Evolutionary conservation across 2,329 filamentous ascomycete species (phyloP).

Genomic region (Metarhizium sp.): DNA sequence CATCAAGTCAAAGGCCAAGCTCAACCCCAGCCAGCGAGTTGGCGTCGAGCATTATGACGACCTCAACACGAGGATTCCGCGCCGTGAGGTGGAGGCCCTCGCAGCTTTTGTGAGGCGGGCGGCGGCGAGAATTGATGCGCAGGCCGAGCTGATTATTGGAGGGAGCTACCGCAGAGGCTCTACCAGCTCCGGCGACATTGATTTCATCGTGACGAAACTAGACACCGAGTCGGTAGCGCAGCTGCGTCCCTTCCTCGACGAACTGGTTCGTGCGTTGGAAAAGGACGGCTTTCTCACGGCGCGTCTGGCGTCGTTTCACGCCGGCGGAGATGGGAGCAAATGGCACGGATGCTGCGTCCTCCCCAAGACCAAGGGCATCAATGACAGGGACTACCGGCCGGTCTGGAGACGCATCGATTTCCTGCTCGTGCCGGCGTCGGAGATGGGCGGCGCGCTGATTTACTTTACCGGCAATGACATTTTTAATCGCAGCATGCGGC

Average conservation of each 20-base stretch:
- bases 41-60: slow-evolving; percentile 75
- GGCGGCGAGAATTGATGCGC: slow-evolving; percentile 49
- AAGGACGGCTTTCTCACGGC: slow-evolving; percentile 57
- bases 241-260: slow-evolving; percentile 52
- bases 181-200: slow-evolving; percentile 67
- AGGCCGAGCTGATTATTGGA: slow-evolving; percentile 62
- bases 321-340: slow-evolving; percentile 54
- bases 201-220: slow-evolving; percentile 69
- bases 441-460: slow-evolving; percentile 78
- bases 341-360: slow-evolving; percentile 83
- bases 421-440: slow-evolving; percentile 67
- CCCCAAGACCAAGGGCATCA: slow-evolving; percentile 32
- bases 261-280: slow-evolving; percentile 54
- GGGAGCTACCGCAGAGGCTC: slow-evolving; percentile 82
- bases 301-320: slow-evolving; percentile 49
- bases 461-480: slow-evolving; percentile 96
- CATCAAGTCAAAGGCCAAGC: slow-evolving; percentile 47
- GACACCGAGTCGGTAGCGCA: slow-evolving; percentile 42
- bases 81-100: slow-evolving; percentile 63
- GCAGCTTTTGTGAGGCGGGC: slow-evolving; percentile 52
- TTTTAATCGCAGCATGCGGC: slow-evolving; percentile 78
- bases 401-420: slow-evolving; percentile 79
- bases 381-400: slow-evolving; percentile 23
- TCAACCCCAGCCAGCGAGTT: slow-evolving; percentile 62
- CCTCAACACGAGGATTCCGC: slow-evolving; percentile 68